These are phyloP conservation scores for Lipomyces lipofer DNA, from an alignment of 805 yeast genomes.

Conservation along the genomic window DNA sequence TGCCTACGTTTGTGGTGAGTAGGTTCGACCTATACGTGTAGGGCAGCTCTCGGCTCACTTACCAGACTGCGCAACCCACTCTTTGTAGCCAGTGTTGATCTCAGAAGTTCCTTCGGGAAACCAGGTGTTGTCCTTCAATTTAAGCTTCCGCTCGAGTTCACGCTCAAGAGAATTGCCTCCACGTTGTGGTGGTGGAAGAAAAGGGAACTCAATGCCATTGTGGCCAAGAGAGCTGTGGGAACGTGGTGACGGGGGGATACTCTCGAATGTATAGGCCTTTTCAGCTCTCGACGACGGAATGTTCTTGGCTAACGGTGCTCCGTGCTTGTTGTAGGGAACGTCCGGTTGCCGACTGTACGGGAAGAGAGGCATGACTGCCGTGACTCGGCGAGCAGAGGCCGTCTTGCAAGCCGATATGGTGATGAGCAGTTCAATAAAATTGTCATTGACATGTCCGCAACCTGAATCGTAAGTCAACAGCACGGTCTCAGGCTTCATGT, in stretches of 20 bases:
- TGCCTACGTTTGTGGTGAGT: conserved; percentile 43
- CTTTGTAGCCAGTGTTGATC: conserved; percentile 69
- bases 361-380: conserved; percentile 89
- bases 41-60: no score
- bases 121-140: conserved; percentile 11
- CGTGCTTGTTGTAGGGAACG: conserved; percentile 74
- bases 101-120: conserved; percentile 27
- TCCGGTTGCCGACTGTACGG: conserved; percentile 97
- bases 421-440: conserved; percentile 76
- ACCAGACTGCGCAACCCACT: conserved; percentile 93
- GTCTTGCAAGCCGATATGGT: conserved; percentile 90
- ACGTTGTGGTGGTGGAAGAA: conserved; percentile 2
- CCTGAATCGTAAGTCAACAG: conserved; percentile 50
- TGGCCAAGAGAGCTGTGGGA: conserved; percentile 15
- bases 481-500: no score
- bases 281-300: conserved; percentile 15
- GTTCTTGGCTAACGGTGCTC: conserved; percentile 61
- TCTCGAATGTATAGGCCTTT: conserved; percentile 47
- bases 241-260: conserved; percentile 45
- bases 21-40: no score
- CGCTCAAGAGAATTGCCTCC: conserved; percentile 16
- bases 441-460: conserved; percentile 85
- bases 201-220: conserved; percentile 15
- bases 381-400: conserved; percentile 84
- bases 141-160: conserved; percentile 16